Base-by-base conservation (phyloP, 345 rosid genomes). In the Mercurialis annua region DNA sequence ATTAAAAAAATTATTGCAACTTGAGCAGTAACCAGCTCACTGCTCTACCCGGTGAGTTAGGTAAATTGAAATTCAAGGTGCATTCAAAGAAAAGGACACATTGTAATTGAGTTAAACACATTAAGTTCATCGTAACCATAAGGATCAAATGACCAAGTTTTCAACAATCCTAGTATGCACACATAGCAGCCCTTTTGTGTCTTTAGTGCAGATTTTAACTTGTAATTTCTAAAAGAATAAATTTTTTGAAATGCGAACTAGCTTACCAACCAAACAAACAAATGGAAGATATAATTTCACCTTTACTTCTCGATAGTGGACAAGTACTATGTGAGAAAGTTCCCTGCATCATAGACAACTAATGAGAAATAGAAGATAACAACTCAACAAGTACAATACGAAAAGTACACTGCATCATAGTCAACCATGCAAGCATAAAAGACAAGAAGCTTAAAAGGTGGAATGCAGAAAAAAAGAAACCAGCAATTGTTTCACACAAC, bases 271-370 rank as follows among this genome's bases (percentile, higher is more conserved):
- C 33, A 12, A 17, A 51, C 17, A n/a, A 33, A 23, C 1, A 18
- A 51, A 38, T 1, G 47, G 30, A 59, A 66, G 55, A 62, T 0
- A 47, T 40, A 36, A 42, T 46, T 67, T 62, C 18, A 91, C 99
- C 97, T 86, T 87, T 34, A 94, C 96, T 75, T 89, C 97, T 30
- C 82, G 83, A 71, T 91, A 94, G 74, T 94, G 99, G 57, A 94
- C 99, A 68, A 94, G 82, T 76, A 89, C 99, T 59, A 94, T 91
- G 77, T 86, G 84, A 5, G 89, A 81, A 63, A 79, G 87, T 69
- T 89, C 87, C 84, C 99, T 90, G 97, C 78, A 78, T 57, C 53
- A 64, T 48, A 62, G 61, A 56, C 67, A 75, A 63, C 36, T 36
- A 11, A 30, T 56, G 26, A 69, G 73, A 57, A 81, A 54, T 16